Base-by-base conservation (phyloP, 2,329 filamentous ascomycete genomes). In the Beauveria caledonica region DNA sequence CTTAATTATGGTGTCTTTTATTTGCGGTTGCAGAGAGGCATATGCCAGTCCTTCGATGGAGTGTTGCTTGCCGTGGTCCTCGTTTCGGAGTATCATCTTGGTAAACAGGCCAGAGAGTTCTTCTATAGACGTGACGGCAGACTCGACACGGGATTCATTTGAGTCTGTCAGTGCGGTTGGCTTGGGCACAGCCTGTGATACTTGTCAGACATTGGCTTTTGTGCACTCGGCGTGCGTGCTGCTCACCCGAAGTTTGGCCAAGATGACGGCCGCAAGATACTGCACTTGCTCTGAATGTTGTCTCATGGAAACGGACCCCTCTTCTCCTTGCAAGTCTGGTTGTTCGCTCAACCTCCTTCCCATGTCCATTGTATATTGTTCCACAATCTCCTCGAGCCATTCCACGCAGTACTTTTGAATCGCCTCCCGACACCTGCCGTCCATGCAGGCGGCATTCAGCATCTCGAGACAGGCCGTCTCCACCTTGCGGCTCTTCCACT, bases 11-110 rank as follows among this genome's bases (percentile, higher is more conserved):
- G 86, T 83, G 71, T 97, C 90, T 72, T 96, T 96, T 61, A 97
- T 85, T 62, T 84, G 86, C 6, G 93, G 85, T 67, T 91, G 90
- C 42, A 97, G 81, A 10, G 93, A 96, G 5, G 92, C 87, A 71
- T 96, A 97, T 15, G 93, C 94, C 62, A 99, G 78, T 6, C 93
- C 94, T 74, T 99, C 94, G 59, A 97, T 85, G 1, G 90, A 87
- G 69, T 89, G 86, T 67, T 88, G 83, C 63, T 82, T 81, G 63
- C 78, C 80, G 58, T 78, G 76, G 39, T 84, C 79, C 49, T 84
- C 79, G 49, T 83, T 78, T 33, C 78, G 78, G 29, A 87, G 69
- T 50, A 92, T 78, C 76, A 92, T 86, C 57, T 83, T 84, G 54
- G 81, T 84, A 65, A 89, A 87, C 70, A 84, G 81, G 63, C 76